Base-by-base conservation (phyloP, 2,329 filamentous ascomycete species). In the Diaporthe longicolla region DNA sequence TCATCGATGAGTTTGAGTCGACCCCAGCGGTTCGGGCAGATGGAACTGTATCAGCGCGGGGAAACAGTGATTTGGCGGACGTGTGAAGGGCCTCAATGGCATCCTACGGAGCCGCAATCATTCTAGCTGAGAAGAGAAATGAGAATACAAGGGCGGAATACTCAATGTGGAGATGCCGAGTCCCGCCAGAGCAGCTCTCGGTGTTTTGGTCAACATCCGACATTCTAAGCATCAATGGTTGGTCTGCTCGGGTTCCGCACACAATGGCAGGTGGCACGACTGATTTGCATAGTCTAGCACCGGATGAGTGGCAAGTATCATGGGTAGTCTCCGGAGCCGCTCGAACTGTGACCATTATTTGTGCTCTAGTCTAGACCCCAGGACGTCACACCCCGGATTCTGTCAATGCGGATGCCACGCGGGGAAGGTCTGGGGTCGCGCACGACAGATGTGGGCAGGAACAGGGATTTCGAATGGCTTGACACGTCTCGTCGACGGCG, bases 151-250 rank as follows among this genome's bases (percentile, higher is more conserved):
- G 11, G 29, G 15, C 63, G 70, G 70, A 29, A 32, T 69, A 32
- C 73, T 52, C n/a, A n/a, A 65, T 63, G 19, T 17, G 40, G 70
- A 32, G 37, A 63, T 50, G 5, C 73, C 70, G 70, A 35, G 70
- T 5, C 15, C 32, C 9, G 19, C 29, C 43, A 37, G 21, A 43
- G 6, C 69, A n/a, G 40, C n/a, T 6, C 54, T 37, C 69, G 54
- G 54, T 50, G 32, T 40, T 19, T 35, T 37, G 40, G 6, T 65
- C 17, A 21, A 19, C 11, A n/a, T 35, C 21, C 29, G 19, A 35
- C 21, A 24, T 37, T 2, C 29, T 17, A 10, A 37, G 17, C 3
- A 37, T n/a, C n/a, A n/a, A n/a, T 52, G 11, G 26, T 37, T 52
- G 55, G 55, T 59, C 57, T 61, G 17, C 21, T 52, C 43, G 43